Base-by-base conservation (phyloP, 1,139 yeast species). In the Debaryomyces subglobosus region DNA sequence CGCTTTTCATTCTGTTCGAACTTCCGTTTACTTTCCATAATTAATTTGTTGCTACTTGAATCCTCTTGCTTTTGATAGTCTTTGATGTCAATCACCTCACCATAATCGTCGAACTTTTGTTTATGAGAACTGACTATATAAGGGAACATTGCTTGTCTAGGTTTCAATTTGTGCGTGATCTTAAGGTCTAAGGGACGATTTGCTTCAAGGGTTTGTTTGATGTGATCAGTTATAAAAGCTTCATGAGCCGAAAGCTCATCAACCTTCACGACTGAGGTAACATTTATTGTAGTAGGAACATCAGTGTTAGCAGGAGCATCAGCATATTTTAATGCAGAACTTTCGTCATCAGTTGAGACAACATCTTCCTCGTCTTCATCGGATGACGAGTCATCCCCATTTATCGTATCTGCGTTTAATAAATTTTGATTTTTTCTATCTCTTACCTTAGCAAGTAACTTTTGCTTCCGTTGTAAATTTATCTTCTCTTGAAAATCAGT, bases 101-200 rank as follows among this genome's bases (percentile, higher is more conserved):
- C 98, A 63, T 92, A 94, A 58, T 92, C 98, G 62, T 94, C 98
- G 43, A 77, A 72, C 54, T 85, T 81, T 24, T 78, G 74, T 53
- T 82, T 81, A 48, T 68, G 71, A 24, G 76, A 74, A 1, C 80
- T 78, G 9, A 79, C 71, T 57, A 76, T 84, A 50, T 59, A 72
- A 8, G 96, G 98, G 59, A 91, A 92, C 88, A 87, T 86, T 41
- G 86, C 83, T 49, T 86, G 85, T 54, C 87, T 78, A 4, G 86
- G 82, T 50, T 79, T 78, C 25, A 84, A 70, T 44, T 72, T 75
- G 41, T 67, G 67, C n/a, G 86, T 77, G 15, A 88, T 81, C 56
- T 81, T 84, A 43, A 82, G 79, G 65, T 92, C 98, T 48, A 82
- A 61, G 32, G 81, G 71, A 34, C 64, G 58, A 49, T 74, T 71